Base-by-base conservation (phyloP, 148 eudicot species). In the Chenopodium berlandieri region DNA sequence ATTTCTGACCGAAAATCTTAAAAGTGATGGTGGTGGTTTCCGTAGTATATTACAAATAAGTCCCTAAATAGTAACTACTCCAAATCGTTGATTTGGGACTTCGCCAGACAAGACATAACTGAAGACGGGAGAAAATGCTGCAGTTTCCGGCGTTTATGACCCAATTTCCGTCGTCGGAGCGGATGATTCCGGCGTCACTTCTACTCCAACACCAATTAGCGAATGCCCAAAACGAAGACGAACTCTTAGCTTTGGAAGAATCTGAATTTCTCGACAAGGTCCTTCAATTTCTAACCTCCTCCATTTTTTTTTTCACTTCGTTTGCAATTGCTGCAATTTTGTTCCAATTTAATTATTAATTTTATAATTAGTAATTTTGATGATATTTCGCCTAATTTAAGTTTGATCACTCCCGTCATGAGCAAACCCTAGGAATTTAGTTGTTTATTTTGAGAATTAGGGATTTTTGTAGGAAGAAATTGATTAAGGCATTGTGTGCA, bases 221-320 rank as follows among this genome's bases (percentile, higher is more conserved):
- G 1, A 88, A 88, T 68, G 85, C 92, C 77, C 94, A 82, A 6
- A 90, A 76, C 86, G 97, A 95, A 66, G 98, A 95, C 75, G 97
- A 95, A 77, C 92, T 91, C 54, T 91, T 95, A 50, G 92, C 96
- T 82, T 78, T 89, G 80, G 96, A 93, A 80, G 98, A 95, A 83
- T 84, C 94, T 73, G 93, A 93, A 25, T 88, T 82, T 82, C 91
- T 89, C 73, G 90, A 92, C 2, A 93, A 93, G 97, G 98, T 95
- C 31, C 8, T 5, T 23, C 9, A 62, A 17, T 64, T 72, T 77
- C 32, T 78, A 5, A 6, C 7, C 31, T 31, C n/a, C 32, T 22
- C 44, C 16, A 32, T 64, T 76, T 64, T 75, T 0, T 3, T 30
- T 4, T 64, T 46, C 25, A 19, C 27, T 74, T 47, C 13, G 40